Evolutionary conservation across 352 stramenopile species (phyloP).

Genomic region (Globisporangium emineosum): DNA sequence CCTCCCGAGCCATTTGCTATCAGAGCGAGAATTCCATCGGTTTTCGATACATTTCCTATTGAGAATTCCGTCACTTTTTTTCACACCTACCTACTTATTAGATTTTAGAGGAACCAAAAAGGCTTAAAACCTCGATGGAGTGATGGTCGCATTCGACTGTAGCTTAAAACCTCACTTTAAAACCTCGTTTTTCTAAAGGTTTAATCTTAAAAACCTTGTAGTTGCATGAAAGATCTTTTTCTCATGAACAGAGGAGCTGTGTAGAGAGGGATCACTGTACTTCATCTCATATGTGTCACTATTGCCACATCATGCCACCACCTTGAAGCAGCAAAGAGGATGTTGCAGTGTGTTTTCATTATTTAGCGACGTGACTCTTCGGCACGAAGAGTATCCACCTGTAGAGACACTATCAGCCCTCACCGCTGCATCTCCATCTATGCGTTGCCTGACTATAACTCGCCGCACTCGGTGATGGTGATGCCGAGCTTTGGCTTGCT

Average conservation of each 20-base stretch:
- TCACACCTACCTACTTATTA: too few species aligned
- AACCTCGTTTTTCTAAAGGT: too few species aligned
- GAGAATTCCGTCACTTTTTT: too few species aligned
- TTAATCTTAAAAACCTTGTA: too few species aligned
- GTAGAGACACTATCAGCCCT: neutral
- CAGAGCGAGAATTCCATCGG: too few species aligned
- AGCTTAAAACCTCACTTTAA: neutral
- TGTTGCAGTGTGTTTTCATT: too few species aligned
- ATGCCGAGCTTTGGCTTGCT: constrained; percentile 89
- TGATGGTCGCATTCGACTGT: constrained; percentile 5
- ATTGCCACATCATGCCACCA: neutral
- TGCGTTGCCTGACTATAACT: constrained; percentile 55
- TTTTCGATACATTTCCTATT: too few species aligned
- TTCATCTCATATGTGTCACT: neutral
- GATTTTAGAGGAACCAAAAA: too few species aligned
- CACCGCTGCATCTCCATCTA: neutral
- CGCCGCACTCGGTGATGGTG: constrained; percentile 86
- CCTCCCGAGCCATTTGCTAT: too few species aligned
- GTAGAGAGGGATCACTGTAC: constrained; percentile 1
- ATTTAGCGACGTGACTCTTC: neutral
- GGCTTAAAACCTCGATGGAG: too few species aligned
- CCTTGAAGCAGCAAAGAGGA: too few species aligned
- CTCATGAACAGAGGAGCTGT: constrained; percentile 4
- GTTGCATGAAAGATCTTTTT: constrained; percentile 21
- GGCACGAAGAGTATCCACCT: neutral